phyloP scores from a whole-genome alignment of 164 flowering plant genomes.

The Vitis vinifera region ASM3070453v1 NC_081815.1:5190501-5191000 shows the following conservation, averaged over 20 bases:
- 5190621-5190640: slow-evolving; percentile 94
- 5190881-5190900: slow-evolving; percentile 72
- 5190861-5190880: slow-evolving; percentile 54
- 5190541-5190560: slow-evolving; percentile 5
- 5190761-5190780: slow-evolving; percentile 96
- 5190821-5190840: slow-evolving; percentile 32
- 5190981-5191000: neutral
- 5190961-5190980: neutral
- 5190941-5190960: neutral
- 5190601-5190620: slow-evolving; percentile 97
- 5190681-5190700: slow-evolving; percentile 92
- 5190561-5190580: slow-evolving; percentile 3
- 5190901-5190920: slow-evolving; percentile 90
- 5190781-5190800: slow-evolving; percentile 82
- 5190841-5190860: slow-evolving; percentile 41
- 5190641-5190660: slow-evolving; percentile 97
- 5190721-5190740: slow-evolving; percentile 94
- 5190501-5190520: slow-evolving; percentile 84
- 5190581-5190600: slow-evolving; percentile 27
- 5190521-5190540: slow-evolving; percentile 5
- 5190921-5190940: slow-evolving; percentile 73
- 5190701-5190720: slow-evolving; percentile 98
- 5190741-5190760: slow-evolving; percentile 95
- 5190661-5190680: slow-evolving; percentile 87
- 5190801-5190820: slow-evolving; percentile 61